phyloP scores from a whole-genome alignment of 1,139 yeast species.

The Hansenula sp. region DNA sequence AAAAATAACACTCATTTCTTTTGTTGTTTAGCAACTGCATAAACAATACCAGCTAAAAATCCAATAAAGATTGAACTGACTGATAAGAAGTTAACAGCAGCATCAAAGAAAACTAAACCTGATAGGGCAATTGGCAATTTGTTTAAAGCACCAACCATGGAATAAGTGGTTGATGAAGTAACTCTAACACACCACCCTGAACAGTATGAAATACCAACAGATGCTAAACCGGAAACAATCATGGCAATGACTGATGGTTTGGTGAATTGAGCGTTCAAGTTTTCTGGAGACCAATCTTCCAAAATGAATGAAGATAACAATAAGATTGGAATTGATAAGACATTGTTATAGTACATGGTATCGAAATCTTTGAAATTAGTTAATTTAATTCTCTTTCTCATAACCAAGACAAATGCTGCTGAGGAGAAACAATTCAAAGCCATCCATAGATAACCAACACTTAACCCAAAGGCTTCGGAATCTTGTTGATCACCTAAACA shows the following conservation, averaged over 20 bases:
- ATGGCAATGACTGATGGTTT: slow-evolving; percentile 76
- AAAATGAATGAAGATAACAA: slow-evolving; percentile 67
- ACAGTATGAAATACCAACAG: slow-evolving; percentile 96
- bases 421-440: slow-evolving; percentile 87
- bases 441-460: slow-evolving; percentile 96
- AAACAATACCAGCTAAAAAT: slow-evolving; percentile 90
- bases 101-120: slow-evolving; percentile 90
- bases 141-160: slow-evolving; percentile 99
- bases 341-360: slow-evolving; percentile 97
- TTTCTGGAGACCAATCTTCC: slow-evolving; percentile 91
- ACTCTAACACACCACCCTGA: slow-evolving; percentile 99
- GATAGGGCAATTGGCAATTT: slow-evolving; percentile 96
- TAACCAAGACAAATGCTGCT: slow-evolving; percentile 86
- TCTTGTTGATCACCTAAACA: slow-evolving; percentile 77
- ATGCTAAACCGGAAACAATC: slow-evolving; percentile 88
- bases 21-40: slow-evolving; percentile 92
- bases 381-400: slow-evolving; percentile 97
- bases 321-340: slow-evolving; percentile 86
- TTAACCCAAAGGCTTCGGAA: slow-evolving; percentile 44
- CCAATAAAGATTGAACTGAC: slow-evolving; percentile 89
- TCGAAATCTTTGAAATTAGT: slow-evolving; percentile 97
- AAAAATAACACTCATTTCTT: slow-evolving; percentile 34
- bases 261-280: slow-evolving; percentile 70
- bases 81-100: slow-evolving; percentile 90
- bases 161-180: slow-evolving; percentile 95